Evolutionary conservation across 1,284 basidiomycete genomes (phyloP), one percentile per base, ranked within the genome.

Genomic region (Ceratobasidium sp.): DNA sequence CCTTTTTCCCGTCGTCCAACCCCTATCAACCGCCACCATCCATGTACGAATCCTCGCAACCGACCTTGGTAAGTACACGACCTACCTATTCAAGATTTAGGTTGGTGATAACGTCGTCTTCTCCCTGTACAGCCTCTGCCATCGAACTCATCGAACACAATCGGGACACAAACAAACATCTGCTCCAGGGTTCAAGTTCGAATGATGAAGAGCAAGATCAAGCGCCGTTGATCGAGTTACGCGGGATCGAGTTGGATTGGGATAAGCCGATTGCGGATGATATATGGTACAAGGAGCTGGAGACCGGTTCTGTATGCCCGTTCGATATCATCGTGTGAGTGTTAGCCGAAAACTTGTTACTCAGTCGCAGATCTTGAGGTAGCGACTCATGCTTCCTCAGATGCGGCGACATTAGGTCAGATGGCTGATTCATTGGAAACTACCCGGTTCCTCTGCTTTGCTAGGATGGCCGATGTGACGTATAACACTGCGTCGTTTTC

Each of bases 401-500:
- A n/a, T n/a, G n/a, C n/a, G n/a, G 9, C 4, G 56, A 3, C 10
- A 58, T 49, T 40, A 12, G 33, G 46, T 44, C 18, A 28, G 40
- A n/a, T 33, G 6, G 18, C 61, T 39, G 18, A 42, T 44, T 61
- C 63, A 39, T 42, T 18, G 28, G 28, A 26, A n/a, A n/a, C n/a
- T 44, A 46, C 23, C 44, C 51, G 46, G 33, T 58, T n/a, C 63
- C 56, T 23, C n/a, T 39, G 44, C 51, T 3, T 64, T 15, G 40
- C 23, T 53, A 95, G 95, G 77, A 95, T 96, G 90, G 94, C 95
- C 15, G 95, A 97, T 82, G 94, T 97, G 10, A 93, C 95, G 0
- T 97, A 97, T 86, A 97, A 97, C 85, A 95, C 94, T 0, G 86
- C 91, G 0, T 94, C 94, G 0, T 97, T 97, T 85, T 89, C 92